Base-by-base conservation (phyloP, 2,329 filamentous ascomycete genomes). In the Botrytis pseudocinerea region DNA sequence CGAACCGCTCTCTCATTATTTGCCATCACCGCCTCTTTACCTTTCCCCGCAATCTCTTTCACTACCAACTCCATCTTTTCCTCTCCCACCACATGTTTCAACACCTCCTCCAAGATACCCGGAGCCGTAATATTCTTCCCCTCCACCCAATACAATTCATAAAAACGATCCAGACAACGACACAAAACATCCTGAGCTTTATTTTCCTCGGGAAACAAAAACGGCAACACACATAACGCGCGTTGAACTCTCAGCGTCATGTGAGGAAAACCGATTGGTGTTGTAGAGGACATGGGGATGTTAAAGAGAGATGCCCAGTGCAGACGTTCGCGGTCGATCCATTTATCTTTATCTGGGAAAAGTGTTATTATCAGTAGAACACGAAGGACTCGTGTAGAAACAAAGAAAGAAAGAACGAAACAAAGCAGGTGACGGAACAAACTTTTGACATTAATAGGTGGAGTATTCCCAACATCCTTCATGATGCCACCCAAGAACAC, bases 401-500 rank as follows among this genome's bases (percentile, higher is more conserved):
- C 64, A 54, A 35, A n/a, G 20, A 69, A 54, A 8, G 48, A 3
- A 8, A 54, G 25, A 32, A 32, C 2, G 32, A 32, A 32, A 32
- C 2, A 32, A 32, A 32, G 32, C 32, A 2, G 32, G 32, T 32
- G 32, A 32, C 32, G 32, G 0, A 4, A 73, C 81, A 66, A 80
- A 88, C 87, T 90, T 74, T 87, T 89, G 78, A 91, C 85, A 4
- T 81, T 79, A 40, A 90, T 81, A 1, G 89, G 89, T 1, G 89
- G 78, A 2, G 77, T 84, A 77, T 89, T 90, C 42, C 83, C 84
- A 78, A 85, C 87, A 9, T 75, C 76, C 51, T 89, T 85, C 85
- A 91, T 89, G 70, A 91, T 79, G 0, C 88, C 88, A 7, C 87
- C 87, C 0, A 90, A 83, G 69, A 90, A 85, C 70, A 91, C 86